Conservation (phyloP, 2,329 filamentous ascomycete species). For the Exophiala bonariae region DNA sequence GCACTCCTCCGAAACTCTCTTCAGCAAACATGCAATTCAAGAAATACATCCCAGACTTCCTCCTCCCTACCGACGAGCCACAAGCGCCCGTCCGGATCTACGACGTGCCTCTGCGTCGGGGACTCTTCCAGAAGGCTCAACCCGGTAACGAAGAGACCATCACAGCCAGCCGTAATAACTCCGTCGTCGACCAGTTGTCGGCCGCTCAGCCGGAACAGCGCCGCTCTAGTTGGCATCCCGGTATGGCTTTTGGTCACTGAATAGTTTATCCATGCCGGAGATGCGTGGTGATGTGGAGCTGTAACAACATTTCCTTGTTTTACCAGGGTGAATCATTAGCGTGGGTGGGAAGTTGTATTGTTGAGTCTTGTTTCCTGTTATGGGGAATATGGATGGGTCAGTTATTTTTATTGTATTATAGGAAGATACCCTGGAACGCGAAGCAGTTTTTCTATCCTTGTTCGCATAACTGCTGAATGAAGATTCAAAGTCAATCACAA, state of each 20-base stretch:
- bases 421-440: too few relatives aligned
- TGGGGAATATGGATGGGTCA: too few relatives aligned
- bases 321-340: too few relatives aligned
- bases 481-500: too few relatives aligned
- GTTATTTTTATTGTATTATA: too few relatives aligned
- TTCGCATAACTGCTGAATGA: too few relatives aligned
- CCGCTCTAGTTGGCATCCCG: conserved; percentile 16
- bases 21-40: conserved; percentile 14
- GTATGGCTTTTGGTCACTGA: conserved; percentile 13
- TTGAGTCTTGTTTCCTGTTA: too few relatives aligned
- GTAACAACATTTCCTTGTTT: too few relatives aligned
- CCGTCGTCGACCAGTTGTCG: conserved; percentile 5
- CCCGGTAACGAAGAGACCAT: conserved; percentile 13
- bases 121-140: conserved; percentile 15
- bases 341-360: too few relatives aligned
- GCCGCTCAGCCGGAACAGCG: conserved; percentile 2
- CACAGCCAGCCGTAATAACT: conserved; percentile 11
- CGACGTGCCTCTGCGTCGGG: conserved; percentile 17
- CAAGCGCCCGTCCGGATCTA: conserved; percentile 16
- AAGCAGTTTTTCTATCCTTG: too few relatives aligned
- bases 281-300: too few relatives aligned
- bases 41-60: conserved; percentile 22
- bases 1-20: background rate
- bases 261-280: too few relatives aligned
- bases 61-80: conserved; percentile 20